phyloP scores from a whole-genome alignment of 805 yeast species.

The Candida insectalens region DNA sequence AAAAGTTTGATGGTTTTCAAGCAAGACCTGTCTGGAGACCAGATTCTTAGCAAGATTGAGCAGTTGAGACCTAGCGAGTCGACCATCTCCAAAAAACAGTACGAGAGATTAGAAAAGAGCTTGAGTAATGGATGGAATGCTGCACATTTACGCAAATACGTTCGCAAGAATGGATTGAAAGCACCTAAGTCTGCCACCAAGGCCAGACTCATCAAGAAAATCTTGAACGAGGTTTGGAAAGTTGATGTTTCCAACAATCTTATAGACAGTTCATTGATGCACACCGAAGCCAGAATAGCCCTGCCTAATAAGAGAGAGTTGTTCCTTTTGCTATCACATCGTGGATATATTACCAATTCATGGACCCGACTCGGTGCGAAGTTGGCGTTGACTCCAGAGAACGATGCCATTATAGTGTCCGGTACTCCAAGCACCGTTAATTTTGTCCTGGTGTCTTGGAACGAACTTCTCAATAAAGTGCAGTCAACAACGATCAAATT shows the following conservation, averaged over 20 bases:
- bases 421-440: conserved; percentile 19
- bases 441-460: conserved; percentile 26
- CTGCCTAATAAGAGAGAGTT: conserved; percentile 18
- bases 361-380: conserved; percentile 28
- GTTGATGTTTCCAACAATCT: conserved; percentile 10
- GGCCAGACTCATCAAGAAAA: conserved; percentile 11
- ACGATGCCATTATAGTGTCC: conserved; percentile 18
- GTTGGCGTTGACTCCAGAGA: conserved; percentile 17
- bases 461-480: conserved; percentile 19
- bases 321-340: conserved; percentile 22
- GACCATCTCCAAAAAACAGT: conserved; percentile 12
- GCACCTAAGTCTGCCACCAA: conserved; percentile 9
- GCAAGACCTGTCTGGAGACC: conserved; percentile 14
- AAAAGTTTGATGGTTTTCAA: conserved; percentile 22
- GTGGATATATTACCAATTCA: conserved; percentile 22
- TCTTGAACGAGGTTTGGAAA: conserved; percentile 19
- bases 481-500: conserved; percentile 15
- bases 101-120: too few relatives aligned
- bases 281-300: conserved; percentile 16
- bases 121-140: too few relatives aligned
- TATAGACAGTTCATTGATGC: conserved; percentile 9
- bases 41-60: conserved; percentile 18
- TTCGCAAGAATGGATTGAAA: too few relatives aligned
- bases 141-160: too few relatives aligned
- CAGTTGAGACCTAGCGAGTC: conserved; percentile 16